Evolutionary conservation across 192 early-diverging fungal genomes (phyloP), one percentile per base, ranked within the genome.

Genomic region (Rhizophagus sp.): DNA sequence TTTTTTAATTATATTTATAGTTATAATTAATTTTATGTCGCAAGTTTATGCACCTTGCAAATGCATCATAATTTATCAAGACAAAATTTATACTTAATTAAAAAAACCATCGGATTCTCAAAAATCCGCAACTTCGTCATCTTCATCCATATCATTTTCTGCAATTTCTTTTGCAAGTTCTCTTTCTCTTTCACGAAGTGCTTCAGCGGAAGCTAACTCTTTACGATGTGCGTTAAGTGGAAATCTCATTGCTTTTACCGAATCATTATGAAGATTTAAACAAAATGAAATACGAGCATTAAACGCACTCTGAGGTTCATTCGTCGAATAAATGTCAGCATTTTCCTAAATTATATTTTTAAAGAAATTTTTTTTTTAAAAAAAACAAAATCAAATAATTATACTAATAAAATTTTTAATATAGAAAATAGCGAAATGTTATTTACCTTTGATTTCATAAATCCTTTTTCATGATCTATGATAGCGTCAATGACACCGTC

Each of bases 401-500:
- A 1, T 30, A 30, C 1, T 30, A 1, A 36, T 36, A 36, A 19
- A 73, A 27, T 8, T 8, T 2, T 30, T 33, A 0, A 19, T 36
- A 63, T 24, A 24, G 8, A 57, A 17, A 15, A 65, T 13, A 65
- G 12, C 27, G 11, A 65, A 41, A 47, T 47, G 12, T 47, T 25
- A 44, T 4, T 75, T 73, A 89, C 89, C 84, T 96, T 95, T 80
- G 92, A 94, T 86, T 95, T 92, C 90, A 99, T 95, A 79, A 88
- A 97, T 0, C 97, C 97, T 76, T 91, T 91, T 82, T 96, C 93
- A 82, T 99, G 97, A 82, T 99, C 95, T 57, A 98, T 90, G 0
- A 91, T 92, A n/a, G 97, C 98, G 86, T 98, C 96, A 86, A 99
- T 97, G 22, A 99, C 97, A 71, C 97, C 98, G 81, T 99, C 98